Evolutionary conservation across 108 stramenopile genomes (phyloP), one percentile per base, ranked within the genome.

Genomic region (Nitzschia sp.): DNA sequence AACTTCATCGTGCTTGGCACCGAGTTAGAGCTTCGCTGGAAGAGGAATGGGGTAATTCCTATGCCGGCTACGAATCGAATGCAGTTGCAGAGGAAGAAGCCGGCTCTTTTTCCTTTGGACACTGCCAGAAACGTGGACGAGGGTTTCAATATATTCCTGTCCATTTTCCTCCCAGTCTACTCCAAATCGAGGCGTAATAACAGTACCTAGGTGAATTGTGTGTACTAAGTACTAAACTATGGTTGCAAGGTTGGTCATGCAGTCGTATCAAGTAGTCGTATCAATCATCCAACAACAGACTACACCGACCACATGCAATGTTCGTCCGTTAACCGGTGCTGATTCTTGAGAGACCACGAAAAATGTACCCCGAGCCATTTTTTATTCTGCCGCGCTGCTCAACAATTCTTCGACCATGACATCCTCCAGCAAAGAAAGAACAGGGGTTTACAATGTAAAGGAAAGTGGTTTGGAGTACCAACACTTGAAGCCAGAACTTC

Each of bases 391-490:
- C 29, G 29, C 29, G 29, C 29, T 34, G 29, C 29, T 34, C 29
- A 34, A 34, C 1, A 1, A 34, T 3, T 3, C 5, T 34, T 34
- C 29, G 17, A 48, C 17, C 15, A 55, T 55, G 57, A 19, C 43
- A 51, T 11, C 64, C 51, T 65, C 53, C 25, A 51, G 53, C 34
- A 67, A 34, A 44, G 66, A 25, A 39, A 53, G 61, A 44, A 76
- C 63, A 17, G 86, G 86, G 8, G 59, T 75, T n/a, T 91, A 88
- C 61, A 63, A 66, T 42, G 86, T 91, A 17, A 88, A 77, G 62
- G 82, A 88, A 77, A 77, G 76, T 43, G 87, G 86, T 52, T 62
- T 88, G 20, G 75, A 88, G 48, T 91, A 80, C 50, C 76, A 79
- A 43, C 85, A 88, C 75, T 54, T 78, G 39, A 60, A 72, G 8